Evolutionary conservation across 306 rosid genomes (phyloP).

Genomic region (Herpetospermum pedunculosum): DNA sequence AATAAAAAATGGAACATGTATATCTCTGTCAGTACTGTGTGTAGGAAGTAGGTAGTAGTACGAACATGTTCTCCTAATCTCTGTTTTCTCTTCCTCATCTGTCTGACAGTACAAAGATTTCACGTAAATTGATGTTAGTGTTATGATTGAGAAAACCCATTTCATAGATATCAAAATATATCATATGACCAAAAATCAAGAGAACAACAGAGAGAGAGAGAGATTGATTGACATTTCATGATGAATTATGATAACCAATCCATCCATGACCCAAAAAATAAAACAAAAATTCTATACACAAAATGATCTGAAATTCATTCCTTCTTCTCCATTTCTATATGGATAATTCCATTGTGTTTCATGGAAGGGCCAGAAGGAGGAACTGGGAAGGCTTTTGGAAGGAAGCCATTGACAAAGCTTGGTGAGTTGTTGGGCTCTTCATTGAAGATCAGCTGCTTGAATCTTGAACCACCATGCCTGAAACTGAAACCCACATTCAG

Average conservation of each 20-base stretch:
- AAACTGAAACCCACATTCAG: not conserved
- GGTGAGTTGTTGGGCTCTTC: too few relatives aligned
- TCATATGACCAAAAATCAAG: not conserved
- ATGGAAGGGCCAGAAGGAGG: conserved; percentile 91
- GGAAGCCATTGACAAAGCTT: conserved; percentile 30
- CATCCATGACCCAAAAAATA: not conserved
- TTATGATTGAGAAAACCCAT: not conserved
- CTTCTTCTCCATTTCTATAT: not conserved
- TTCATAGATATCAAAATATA: not conserved
- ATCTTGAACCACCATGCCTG: conserved; percentile 6
- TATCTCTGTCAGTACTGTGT: not conserved
- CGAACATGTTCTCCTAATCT: not conserved
- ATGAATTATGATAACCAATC: not conserved
- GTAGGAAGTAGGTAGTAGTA: not conserved
- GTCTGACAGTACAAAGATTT: conserved; percentile 1
- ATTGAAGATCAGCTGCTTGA: too few relatives aligned
- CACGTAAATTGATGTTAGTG: conserved; percentile 7
- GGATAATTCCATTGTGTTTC: conserved; percentile 44
- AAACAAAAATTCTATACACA: not conserved
- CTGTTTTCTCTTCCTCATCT: not conserved
- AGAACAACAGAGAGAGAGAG: not conserved
- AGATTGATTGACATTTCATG: not conserved
- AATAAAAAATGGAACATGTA: not conserved
- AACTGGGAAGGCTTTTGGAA: conserved; percentile 52
- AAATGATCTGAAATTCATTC: not conserved